Evolutionary conservation across 345 rosid species (phyloP), one percentile per base, ranked within the genome.

Genomic region (Pistacia vera): DNA sequence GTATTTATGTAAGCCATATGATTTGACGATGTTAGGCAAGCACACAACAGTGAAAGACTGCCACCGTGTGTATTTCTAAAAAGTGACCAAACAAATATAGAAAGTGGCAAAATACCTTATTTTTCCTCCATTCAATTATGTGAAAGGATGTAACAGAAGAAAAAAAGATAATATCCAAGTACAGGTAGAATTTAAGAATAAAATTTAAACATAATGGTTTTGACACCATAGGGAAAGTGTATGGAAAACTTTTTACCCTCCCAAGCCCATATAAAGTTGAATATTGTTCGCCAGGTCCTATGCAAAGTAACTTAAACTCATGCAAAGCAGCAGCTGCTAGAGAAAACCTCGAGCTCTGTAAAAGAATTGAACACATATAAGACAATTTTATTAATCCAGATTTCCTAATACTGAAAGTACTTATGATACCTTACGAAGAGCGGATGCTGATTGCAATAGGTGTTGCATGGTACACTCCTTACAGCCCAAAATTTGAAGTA

Each of bases 381-480:
- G 71, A 72, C n/a, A 70, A 63, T 10, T 25, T 58, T 59, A 70
- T 54, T 64, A 68, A 64, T 58, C 49, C 62, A 68, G 68, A 63
- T 18, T 13, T 49, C 33, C 20, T 30, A 18, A 20, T 16, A 49
- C 55, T 46, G 54, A 46, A 72, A 38, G 72, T 56, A 17, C 20
- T 18, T 67, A 55, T 66, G 69, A 76, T 86, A 95, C 98, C 98
- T 93, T 93, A n/a, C 98, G 99, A 79, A 92, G 92, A 65, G 89
- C 84, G 44, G 98, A 92, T 62, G 96, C 91, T 78, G 99, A 93
- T 76, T 89, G 97, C 91, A 95, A 86, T 78, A 90, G 97, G 84
- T 95, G 92, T 72, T 89, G 88, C 78, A 81, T 81, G 35, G 84
- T 81, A 71, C 85, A 87, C 71, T 87, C 86, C 73, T 83, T 77